A percentile compares a stretch with the other conserved stretches of the same genome.
phyloP scores from a whole-genome alignment of 371 early-diverging fungal species.

The Rhizopus stolonifer region DNA sequence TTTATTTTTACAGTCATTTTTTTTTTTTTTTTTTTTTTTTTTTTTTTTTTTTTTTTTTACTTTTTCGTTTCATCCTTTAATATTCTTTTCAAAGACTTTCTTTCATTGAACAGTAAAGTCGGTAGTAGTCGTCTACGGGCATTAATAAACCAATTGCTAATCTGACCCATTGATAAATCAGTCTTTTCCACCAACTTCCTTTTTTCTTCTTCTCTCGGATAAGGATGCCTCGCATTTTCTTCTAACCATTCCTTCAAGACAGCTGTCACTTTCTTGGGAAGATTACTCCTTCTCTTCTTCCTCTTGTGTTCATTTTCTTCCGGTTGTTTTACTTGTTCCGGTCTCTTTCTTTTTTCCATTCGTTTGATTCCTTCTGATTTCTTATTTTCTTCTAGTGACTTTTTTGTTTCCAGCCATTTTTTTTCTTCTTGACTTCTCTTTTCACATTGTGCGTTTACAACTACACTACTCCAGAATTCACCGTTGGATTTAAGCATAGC shows the following conservation, averaged over 20 bases:
- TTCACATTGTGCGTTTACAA: constrained; percentile 3
- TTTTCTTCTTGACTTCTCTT: not conserved
- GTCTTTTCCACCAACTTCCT: constrained; percentile 51
- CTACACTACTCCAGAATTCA: constrained; percentile 19
- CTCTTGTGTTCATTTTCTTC: not conserved
- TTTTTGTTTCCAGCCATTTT: no score
- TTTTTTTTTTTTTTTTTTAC: no score
- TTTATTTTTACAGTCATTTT: no score
- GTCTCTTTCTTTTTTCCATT: not conserved
- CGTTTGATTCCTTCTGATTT: constrained; percentile 7
- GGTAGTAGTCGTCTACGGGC: constrained; percentile 44
- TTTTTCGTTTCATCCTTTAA: no score
- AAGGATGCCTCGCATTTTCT: constrained; percentile 69
- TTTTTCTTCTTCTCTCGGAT: constrained; percentile 76
- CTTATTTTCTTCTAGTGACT: not conserved
- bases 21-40: no score
- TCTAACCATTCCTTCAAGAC: constrained; percentile 66
- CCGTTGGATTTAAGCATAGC: constrained; percentile 25
- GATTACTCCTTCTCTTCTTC: constrained; percentile 45
- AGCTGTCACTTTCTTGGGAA: constrained; percentile 54
- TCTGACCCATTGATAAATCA: constrained; percentile 64
- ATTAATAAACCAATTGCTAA: constrained; percentile 89
- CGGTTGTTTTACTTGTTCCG: not conserved
- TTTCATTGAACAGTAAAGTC: not conserved
- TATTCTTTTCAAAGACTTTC: not conserved